Percentiles rank a stretch among this genome's conserved stretches.
Evolutionary conservation across 495 filamentous ascomycete genomes (phyloP).

Genomic region (Xylaria telfairii): DNA sequence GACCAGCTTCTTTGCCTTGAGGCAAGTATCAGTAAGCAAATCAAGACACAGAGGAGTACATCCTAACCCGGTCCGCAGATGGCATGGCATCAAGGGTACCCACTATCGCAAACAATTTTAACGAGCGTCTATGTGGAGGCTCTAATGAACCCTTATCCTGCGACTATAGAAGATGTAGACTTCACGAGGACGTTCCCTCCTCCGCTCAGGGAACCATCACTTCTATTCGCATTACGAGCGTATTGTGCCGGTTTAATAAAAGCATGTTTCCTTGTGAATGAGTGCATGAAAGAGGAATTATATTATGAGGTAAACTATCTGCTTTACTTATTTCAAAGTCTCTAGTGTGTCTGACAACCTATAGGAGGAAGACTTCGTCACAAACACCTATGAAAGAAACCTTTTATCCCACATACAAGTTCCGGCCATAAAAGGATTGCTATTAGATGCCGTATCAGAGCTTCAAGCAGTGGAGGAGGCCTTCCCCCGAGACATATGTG

Average conservation of each 20-base stretch:
- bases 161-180: constrained; percentile 69
- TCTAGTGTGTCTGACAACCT: constrained; percentile 35
- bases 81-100: constrained; percentile 95
- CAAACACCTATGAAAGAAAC: constrained; percentile 81
- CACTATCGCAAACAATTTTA: constrained; percentile 91
- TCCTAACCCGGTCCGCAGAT: constrained; percentile 60
- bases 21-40: constrained; percentile 52
- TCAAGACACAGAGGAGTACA: background rate
- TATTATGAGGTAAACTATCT: constrained; percentile 76
- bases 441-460: constrained; percentile 65
- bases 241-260: constrained; percentile 89
- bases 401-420: constrained; percentile 69
- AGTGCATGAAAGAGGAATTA: constrained; percentile 74
- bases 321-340: background rate
- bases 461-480: constrained; percentile 53
- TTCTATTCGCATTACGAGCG: constrained; percentile 75
- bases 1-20: constrained; percentile 91
- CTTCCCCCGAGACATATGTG: constrained; percentile 57
- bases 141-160: constrained; percentile 74
- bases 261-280: constrained; percentile 79
- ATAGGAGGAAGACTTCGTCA: constrained; percentile 95
- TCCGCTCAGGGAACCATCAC: constrained; percentile 45
- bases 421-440: constrained; percentile 60
- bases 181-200: constrained; percentile 54
- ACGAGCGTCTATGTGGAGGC: constrained; percentile 93